A percentile compares a stretch with the other conserved stretches of the same genome.
phyloP scores from a whole-genome alignment of 2,329 filamentous ascomycete species.

The Hymenoscyphus fructigenus region DNA sequence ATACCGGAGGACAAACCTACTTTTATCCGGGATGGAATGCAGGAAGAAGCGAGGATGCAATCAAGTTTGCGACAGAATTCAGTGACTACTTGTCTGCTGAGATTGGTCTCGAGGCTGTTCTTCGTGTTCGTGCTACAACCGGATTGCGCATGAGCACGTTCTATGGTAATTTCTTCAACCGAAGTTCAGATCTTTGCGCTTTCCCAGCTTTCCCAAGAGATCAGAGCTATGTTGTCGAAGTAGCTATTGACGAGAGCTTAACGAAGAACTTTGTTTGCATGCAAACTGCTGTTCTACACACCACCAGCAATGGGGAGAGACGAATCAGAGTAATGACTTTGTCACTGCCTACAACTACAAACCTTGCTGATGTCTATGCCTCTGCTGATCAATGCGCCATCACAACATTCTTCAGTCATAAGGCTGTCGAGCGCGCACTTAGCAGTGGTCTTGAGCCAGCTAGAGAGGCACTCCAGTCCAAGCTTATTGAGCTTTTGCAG shows the following conservation, averaged over 20 bases:
- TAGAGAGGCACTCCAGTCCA: constrained; percentile 84
- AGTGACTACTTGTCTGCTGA: constrained; percentile 96
- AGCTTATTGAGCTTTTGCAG: constrained; percentile 87
- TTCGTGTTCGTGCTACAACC: constrained; percentile 91
- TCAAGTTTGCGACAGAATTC: constrained; percentile 97
- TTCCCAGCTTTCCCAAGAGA: constrained; percentile 98
- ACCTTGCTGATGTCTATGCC: constrained; percentile 86
- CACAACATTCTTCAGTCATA: constrained; percentile 93
- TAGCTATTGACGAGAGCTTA: constrained; percentile 93
- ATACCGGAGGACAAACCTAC: constrained; percentile 96
- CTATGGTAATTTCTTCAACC: constrained; percentile 99
- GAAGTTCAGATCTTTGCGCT: constrained; percentile 93
- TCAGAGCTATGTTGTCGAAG: constrained; percentile 96
- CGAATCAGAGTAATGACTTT: constrained; percentile 93
- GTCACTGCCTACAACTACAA: constrained; percentile 88
- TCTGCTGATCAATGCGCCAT: constrained; percentile 94
- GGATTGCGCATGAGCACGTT: constrained; percentile 96
- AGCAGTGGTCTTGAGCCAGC: constrained; percentile 86
- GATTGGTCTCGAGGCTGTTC: constrained; percentile 92
- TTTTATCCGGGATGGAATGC: constrained; percentile 98
- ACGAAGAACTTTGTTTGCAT: constrained; percentile 89
- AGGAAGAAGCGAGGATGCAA: constrained; percentile 87
- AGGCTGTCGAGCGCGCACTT: constrained; percentile 88
- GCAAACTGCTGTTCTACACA: constrained; percentile 93
- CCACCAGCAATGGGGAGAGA: constrained; percentile 94